Evolutionary conservation across 495 filamentous ascomycete species (phyloP).

Genomic region (Gamarada debralockiae): DNA sequence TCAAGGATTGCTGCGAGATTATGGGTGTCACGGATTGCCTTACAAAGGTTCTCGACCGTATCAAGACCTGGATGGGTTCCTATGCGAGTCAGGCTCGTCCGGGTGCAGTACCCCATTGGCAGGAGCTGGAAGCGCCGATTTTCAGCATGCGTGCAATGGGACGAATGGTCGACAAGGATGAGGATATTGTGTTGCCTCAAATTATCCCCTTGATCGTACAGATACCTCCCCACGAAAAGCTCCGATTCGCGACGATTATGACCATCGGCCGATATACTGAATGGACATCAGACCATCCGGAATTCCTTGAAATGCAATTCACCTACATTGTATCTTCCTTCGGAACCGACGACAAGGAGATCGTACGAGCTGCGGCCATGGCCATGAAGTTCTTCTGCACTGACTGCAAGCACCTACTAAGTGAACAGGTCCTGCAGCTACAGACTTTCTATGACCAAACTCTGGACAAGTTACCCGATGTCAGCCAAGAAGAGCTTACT

Average conservation of each 20-base stretch:
- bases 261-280: conserved; percentile 94
- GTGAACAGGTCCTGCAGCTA: conserved; percentile 73
- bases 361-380: conserved; percentile 85
- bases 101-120: conserved; percentile 90
- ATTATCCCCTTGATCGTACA: conserved; percentile 90
- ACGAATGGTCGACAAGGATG: conserved; percentile 88
- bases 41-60: conserved; percentile 74
- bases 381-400: conserved; percentile 95
- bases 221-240: conserved; percentile 93
- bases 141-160: conserved; percentile 97
- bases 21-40: conserved; percentile 90
- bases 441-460: conserved; percentile 89
- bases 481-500: conserved; percentile 92
- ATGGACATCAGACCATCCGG: conserved; percentile 92
- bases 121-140: conserved; percentile 89
- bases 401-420: conserved; percentile 84
- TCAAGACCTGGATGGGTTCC: conserved; percentile 81
- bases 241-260: conserved; percentile 96
- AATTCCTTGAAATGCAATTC: conserved; percentile 86
- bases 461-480: conserved; percentile 73
- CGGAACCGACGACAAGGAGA: conserved; percentile 76
- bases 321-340: conserved; percentile 93
- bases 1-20: conserved; percentile 96
- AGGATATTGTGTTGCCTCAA: conserved; percentile 78
- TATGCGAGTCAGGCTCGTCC: conserved; percentile 71